Evolutionary conservation across 2,329 filamentous ascomycete genomes (phyloP).

Genomic region (Ceratocystis harringtonii): DNA sequence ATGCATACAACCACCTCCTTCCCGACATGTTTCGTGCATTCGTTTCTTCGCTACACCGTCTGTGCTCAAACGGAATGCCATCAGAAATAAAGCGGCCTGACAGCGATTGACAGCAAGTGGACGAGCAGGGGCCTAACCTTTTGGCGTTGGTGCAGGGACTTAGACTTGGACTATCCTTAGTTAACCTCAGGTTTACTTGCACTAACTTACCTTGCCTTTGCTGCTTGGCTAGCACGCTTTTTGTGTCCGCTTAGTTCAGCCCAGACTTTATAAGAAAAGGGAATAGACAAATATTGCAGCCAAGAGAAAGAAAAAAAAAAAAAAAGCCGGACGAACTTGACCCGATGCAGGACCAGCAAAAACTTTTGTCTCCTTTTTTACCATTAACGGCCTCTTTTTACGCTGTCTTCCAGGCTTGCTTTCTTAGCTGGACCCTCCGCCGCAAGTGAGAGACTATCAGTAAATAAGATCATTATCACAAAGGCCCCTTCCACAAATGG

Average conservation of each 20-base stretch:
- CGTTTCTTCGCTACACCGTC: neutral
- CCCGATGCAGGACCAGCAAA: neutral
- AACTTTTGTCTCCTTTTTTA: no score
- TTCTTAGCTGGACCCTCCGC: no score
- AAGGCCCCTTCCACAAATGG: no score
- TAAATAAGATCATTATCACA: no score
- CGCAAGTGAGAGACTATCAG: no score
- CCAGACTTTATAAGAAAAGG: neutral
- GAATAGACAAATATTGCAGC: neutral
- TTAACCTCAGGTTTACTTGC: neutral
- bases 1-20: no score
- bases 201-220: neutral
- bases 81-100: slow-evolving; percentile 5
- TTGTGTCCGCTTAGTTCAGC: neutral
- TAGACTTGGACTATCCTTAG: neutral
- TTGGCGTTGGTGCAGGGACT: neutral
- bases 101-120: neutral
- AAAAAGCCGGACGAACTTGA: neutral
- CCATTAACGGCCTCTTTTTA: no score
- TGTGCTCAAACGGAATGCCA: neutral
- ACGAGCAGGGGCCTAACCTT: neutral
- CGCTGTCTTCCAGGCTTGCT: no score
- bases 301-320: neutral
- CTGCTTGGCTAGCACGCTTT: neutral
- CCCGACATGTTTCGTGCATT: neutral